phyloP scores from a whole-genome alignment of 768 basidiomycete genomes.

The Trametes elegans region DNA sequence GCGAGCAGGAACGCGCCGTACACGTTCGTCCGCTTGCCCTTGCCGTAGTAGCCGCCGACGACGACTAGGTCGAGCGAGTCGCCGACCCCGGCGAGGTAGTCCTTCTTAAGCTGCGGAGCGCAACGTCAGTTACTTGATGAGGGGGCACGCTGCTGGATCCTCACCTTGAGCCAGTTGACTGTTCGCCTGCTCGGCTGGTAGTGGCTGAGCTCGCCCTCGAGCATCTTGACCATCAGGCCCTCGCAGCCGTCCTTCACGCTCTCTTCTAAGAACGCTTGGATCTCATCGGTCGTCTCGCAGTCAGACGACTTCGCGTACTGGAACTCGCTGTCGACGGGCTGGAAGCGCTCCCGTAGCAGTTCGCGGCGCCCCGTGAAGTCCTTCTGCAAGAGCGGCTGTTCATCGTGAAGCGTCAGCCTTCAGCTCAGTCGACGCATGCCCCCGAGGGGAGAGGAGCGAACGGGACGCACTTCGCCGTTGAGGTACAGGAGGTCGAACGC shows the following conservation, averaged over 20 bases:
- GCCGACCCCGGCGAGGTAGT: constrained; percentile 93
- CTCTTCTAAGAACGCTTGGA: constrained; percentile 91
- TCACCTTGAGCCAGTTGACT: constrained; percentile 97
- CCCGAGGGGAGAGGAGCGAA: neutral
- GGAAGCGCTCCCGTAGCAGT: constrained; percentile 78
- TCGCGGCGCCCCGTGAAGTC: constrained; percentile 73
- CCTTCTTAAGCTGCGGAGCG: constrained; percentile 84
- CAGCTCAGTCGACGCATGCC: neutral
- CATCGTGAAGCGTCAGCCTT: neutral
- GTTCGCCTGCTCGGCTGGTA: constrained; percentile 95
- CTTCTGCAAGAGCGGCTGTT: constrained; percentile 78
- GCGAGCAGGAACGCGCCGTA: constrained; percentile 98
- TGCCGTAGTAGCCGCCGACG: constrained; percentile 96
- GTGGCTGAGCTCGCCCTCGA: constrained; percentile 85
- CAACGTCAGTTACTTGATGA: neutral
- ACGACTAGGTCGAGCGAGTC: constrained; percentile 97
- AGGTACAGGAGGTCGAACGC: constrained; percentile 96
- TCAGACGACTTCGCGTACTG: constrained; percentile 92
- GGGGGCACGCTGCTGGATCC: neutral
- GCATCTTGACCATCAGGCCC: constrained; percentile 99
- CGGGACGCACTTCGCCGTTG: constrained; percentile 82
- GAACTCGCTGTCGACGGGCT: constrained; percentile 83
- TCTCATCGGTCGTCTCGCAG: constrained; percentile 86
- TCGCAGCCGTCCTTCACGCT: constrained; percentile 99
- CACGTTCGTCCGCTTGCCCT: constrained; percentile 95